Base-by-base conservation (phyloP, 2,329 filamentous ascomycete genomes). In the Xylariaceae sp. region DNA sequence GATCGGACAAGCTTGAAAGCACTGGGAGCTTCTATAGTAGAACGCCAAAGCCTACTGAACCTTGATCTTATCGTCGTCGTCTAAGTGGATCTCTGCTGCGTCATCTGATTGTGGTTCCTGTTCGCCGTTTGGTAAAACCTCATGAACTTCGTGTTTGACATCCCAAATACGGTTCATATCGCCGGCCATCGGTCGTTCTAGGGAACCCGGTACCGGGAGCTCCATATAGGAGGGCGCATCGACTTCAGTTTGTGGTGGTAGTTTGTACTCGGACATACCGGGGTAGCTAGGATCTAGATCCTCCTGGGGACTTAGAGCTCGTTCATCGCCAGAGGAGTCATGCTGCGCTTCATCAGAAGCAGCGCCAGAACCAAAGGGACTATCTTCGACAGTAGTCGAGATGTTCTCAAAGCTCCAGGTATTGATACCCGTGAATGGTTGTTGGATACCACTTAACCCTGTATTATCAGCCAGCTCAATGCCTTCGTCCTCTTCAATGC, bases 61-160 rank as follows among this genome's bases (percentile, higher is more conserved):
- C 50, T 63, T 67, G 50, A 67, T 57, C 54, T 69, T 68, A 41
- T 73, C 69, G 48, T 75, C 72, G 40, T 75, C 75, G 33, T 77
- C 76, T 16, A 81, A 63, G 55, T 79, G 77, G 37, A 81, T 81
- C 64, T 81, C 79, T 6, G 77, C 68, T 6, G 79, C 78, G 33
- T 77, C 76, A 26, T 77, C 76, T 10, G 74, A 78, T 44, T 67
- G 68, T 23, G 62, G 64, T 21, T 75, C 74, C 20, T 64, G 70
- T 13, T 67, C 70, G 23, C 63, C 68, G 4, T 68, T 62, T 9
- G 72, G 64, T 16, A 73, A 70, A 41, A 80, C 72, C 15, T 73
- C 72, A 46, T 78, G 70, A 16, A 79, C 66, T 8, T 65, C 62
- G 16, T 67, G 67, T 51, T 64, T 62, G 50, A 70, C 68, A 35